Evolutionary conservation across 2,329 filamentous ascomycete species (phyloP).

Genomic region (Elsinoe australis): DNA sequence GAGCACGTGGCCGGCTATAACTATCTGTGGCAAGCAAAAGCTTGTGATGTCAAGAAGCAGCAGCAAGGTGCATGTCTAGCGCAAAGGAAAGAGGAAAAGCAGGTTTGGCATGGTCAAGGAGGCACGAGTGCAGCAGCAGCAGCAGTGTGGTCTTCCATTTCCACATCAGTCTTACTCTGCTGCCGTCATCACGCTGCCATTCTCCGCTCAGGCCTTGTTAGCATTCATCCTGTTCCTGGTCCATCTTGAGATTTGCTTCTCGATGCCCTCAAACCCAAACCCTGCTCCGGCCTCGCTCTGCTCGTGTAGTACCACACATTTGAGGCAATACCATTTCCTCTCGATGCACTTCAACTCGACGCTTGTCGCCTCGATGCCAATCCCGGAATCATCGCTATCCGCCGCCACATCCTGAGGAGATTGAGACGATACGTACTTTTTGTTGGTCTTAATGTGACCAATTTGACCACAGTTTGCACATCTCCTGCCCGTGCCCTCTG

Average conservation of each 20-base stretch:
- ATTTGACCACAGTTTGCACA: conserved; percentile 96
- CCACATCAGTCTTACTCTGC: not conserved
- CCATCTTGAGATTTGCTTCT: not conserved
- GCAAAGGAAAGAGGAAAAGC: conserved; percentile 18
- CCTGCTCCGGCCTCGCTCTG: conserved; percentile 4
- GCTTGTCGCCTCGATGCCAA: not conserved
- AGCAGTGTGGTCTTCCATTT: too few species aligned
- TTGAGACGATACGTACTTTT: conserved; percentile 60
- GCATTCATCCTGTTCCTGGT: not conserved
- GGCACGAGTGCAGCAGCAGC: too few species aligned
- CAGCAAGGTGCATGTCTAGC: not conserved
- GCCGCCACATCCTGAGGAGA: not conserved
- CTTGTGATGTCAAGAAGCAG: conserved; percentile 14
- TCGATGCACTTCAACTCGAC: not conserved
- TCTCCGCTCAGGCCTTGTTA: too few species aligned
- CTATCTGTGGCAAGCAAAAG: conserved; percentile 17
- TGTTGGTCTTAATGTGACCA: conserved; percentile 98
- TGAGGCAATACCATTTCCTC: not conserved
- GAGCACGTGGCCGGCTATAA: conserved; percentile 17
- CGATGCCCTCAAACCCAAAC: conserved; percentile 6
- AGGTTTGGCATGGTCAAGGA: not conserved
- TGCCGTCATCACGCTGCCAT: too few species aligned
- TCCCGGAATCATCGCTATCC: not conserved
- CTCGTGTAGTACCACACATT: not conserved
- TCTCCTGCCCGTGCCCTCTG: conserved; percentile 63